A percentile compares a stretch with the other conserved stretches of the same genome.
These are phyloP conservation scores for Lithohypha guttulata DNA, from an alignment of 2,329 filamentous ascomycete genomes.

Conservation along the genomic window DNA sequence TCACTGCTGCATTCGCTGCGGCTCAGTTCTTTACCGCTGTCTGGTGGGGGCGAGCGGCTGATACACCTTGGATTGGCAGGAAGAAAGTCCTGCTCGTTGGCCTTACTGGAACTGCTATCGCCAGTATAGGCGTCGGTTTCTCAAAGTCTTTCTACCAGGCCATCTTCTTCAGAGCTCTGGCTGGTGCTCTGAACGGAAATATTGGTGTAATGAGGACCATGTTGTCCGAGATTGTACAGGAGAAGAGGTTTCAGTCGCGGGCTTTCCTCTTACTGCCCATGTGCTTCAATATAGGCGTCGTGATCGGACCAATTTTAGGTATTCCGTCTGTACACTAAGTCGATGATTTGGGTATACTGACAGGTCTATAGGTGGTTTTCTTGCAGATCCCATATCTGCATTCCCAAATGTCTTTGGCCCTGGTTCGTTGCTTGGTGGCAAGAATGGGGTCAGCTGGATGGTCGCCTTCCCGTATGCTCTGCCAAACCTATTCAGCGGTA, in stretches of 20 bases:
- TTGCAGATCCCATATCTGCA: slow-evolving; percentile 54
- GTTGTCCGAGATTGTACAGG: slow-evolving; percentile 52
- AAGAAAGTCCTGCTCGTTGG: slow-evolving; percentile 73
- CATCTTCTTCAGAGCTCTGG: slow-evolving; percentile 54
- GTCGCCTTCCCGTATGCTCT: slow-evolving; percentile 56
- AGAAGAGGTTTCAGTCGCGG: slow-evolving; percentile 34
- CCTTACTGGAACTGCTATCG: slow-evolving; percentile 56
- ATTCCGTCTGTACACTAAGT: neutral
- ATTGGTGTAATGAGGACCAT: slow-evolving; percentile 56
- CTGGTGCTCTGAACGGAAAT: slow-evolving; percentile 61
- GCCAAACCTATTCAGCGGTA: slow-evolving; percentile 56
- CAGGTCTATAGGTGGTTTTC: slow-evolving; percentile 49
- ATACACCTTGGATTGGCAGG: slow-evolving; percentile 55
- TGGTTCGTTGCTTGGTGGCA: slow-evolving; percentile 45
- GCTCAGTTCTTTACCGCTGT: slow-evolving; percentile 76
- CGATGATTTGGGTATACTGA: slow-evolving; percentile 11
- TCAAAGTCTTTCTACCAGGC: slow-evolving; percentile 52
- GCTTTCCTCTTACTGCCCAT: slow-evolving; percentile 53
- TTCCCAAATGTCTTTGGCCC: slow-evolving; percentile 55
- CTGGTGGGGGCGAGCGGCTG: slow-evolving; percentile 64
- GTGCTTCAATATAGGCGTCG: slow-evolving; percentile 58
- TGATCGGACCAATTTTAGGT: slow-evolving; percentile 45
- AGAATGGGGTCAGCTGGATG: slow-evolving; percentile 53
- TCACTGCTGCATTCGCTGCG: slow-evolving; percentile 69
- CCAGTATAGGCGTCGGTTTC: slow-evolving; percentile 59